Percentiles rank a stretch among this genome's conserved stretches.
Conservation (phyloP, 305 asterid species). For the Solanum hybrid region DNA sequence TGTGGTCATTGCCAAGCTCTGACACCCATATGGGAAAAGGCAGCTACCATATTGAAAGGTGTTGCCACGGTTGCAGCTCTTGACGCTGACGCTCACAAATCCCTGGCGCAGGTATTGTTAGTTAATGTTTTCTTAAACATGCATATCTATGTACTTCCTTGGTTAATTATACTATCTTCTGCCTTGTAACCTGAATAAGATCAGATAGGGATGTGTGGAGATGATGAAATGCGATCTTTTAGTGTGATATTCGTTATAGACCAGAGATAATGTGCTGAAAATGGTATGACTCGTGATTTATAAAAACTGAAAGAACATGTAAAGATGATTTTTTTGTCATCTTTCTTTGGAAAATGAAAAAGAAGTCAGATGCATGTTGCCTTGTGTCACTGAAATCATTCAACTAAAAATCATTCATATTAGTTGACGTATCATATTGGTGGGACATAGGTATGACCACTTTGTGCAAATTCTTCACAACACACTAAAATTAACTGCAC, state of each 20-base stretch:
- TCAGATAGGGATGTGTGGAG: neutral
- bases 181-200: neutral
- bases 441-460: neutral
- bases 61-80: slow-evolving; percentile 88
- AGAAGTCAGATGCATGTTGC: neutral
- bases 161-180: neutral
- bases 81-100: slow-evolving; percentile 88
- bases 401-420: neutral
- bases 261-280: neutral
- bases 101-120: slow-evolving; percentile 73
- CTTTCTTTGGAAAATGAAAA: neutral
- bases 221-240: neutral
- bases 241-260: neutral
- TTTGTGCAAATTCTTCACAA: neutral
- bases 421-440: neutral
- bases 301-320: neutral
- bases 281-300: neutral
- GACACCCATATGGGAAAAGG: slow-evolving; percentile 90
- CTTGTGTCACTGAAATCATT: neutral
- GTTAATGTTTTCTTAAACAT: neutral
- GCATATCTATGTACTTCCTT: neutral
- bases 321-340: neutral
- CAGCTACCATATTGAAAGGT: slow-evolving; percentile 79
- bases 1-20: slow-evolving; percentile 93
- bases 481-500: neutral